These are phyloP conservation scores for Trichopus zeylanicus DNA, from an alignment of 116 monocot genomes.

Conservation along the genomic window DNA sequence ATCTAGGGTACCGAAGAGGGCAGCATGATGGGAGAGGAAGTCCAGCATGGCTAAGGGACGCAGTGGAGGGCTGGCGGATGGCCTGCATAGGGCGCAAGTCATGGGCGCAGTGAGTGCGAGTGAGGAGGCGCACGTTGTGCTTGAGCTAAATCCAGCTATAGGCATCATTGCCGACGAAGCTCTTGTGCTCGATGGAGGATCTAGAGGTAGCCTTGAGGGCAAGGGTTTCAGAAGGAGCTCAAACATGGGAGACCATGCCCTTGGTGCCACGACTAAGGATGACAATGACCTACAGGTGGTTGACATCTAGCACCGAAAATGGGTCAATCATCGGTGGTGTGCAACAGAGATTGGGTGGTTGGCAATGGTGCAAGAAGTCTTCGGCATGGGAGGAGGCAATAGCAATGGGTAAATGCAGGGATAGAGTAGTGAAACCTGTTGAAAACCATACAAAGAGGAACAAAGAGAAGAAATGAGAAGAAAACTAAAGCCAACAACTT, in stretches of 20 bases:
- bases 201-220: constrained; percentile 71
- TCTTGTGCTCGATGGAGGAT: constrained; percentile 27
- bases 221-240: constrained; percentile 7
- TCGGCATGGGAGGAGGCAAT: too few relatives aligned
- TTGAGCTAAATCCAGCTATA: constrained; percentile 78
- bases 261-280: constrained; percentile 85
- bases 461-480: too few relatives aligned
- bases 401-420: too few relatives aligned
- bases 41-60: too few relatives aligned
- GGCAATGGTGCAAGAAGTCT: too few relatives aligned
- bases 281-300: constrained; percentile 37
- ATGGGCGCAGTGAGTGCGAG: constrained; percentile 46
- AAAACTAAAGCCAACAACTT: too few relatives aligned
- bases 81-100: too few relatives aligned
- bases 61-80: constrained; percentile 66
- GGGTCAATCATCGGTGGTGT: neutral
- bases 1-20: too few relatives aligned
- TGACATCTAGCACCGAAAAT: constrained; percentile 18
- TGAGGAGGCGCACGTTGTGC: constrained; percentile 64
- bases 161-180: neutral
- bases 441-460: too few relatives aligned
- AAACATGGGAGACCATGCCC: constrained; percentile 82
- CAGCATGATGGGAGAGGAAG: too few relatives aligned
- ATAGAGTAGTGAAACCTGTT: too few relatives aligned
- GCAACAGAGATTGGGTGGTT: neutral